These are phyloP conservation scores for Basipetospora chlamydospora DNA, from an alignment of 2,329 filamentous ascomycete genomes.

Conservation along the genomic window DNA sequence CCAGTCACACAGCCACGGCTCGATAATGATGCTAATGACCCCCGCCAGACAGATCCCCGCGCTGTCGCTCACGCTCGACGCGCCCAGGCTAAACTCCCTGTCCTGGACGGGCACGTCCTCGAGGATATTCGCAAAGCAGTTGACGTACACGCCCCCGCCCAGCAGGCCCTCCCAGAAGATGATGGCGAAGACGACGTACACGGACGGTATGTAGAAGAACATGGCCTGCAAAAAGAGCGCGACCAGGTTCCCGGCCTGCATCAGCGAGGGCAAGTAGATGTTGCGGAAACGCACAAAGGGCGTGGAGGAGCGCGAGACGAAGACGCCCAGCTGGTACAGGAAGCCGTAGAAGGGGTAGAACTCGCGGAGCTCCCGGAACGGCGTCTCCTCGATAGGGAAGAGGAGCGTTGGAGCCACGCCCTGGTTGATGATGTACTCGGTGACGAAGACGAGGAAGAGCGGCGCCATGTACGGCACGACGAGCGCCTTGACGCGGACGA, in stretches of 20 bases:
- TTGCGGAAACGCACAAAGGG: constrained; percentile 71
- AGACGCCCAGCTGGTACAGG: constrained; percentile 89
- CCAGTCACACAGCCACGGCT: constrained; percentile 69
- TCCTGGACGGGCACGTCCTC: constrained; percentile 65
- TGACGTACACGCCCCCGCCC: constrained; percentile 86
- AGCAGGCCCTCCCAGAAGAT: constrained; percentile 91
- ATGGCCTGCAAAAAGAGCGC: constrained; percentile 64
- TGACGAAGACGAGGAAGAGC: constrained; percentile 80
- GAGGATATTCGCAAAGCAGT: constrained; percentile 88
- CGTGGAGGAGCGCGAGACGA: constrained; percentile 81
- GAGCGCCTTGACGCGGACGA: constrained; percentile 53
- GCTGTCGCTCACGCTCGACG: constrained; percentile 84
- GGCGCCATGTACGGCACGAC: constrained; percentile 81
- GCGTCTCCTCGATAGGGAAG: constrained; percentile 62
- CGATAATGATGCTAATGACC: constrained; percentile 68
- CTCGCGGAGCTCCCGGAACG: constrained; percentile 66
- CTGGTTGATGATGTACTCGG: constrained; percentile 93
- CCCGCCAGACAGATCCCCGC: constrained; percentile 82
- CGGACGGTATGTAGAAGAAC: constrained; percentile 66
- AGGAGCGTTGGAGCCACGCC: constrained; percentile 81
- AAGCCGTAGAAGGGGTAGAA: constrained; percentile 95
- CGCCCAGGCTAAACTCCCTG: constrained; percentile 79
- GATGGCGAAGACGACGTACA: constrained; percentile 73
- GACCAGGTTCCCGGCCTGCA: constrained; percentile 67
- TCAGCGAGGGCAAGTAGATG: constrained; percentile 66